Conservation (phyloP, 2,329 filamentous ascomycete species). For the Zymoseptoria brevis region DNA sequence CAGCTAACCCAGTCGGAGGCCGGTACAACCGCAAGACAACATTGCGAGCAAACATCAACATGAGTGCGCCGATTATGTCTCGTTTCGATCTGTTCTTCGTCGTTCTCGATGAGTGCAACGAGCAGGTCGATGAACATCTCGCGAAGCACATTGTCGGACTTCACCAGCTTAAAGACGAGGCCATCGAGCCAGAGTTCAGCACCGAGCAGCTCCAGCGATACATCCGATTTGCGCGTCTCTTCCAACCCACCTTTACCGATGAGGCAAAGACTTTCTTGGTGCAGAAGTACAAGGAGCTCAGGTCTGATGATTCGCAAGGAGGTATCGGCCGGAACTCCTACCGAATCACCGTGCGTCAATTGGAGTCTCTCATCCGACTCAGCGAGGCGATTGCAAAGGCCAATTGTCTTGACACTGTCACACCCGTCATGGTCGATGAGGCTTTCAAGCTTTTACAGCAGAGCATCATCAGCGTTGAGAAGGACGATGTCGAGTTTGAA, state of each 20-base stretch:
- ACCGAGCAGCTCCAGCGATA: slow-evolving; percentile 96
- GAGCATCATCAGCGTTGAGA: slow-evolving; percentile 95
- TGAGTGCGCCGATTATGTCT: slow-evolving; percentile 98
- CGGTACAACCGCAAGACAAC: slow-evolving; percentile 97
- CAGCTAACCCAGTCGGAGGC: slow-evolving; percentile 90
- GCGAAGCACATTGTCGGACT: slow-evolving; percentile 92
- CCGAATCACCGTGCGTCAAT: slow-evolving; percentile 90
- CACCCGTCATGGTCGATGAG: slow-evolving; percentile 76
- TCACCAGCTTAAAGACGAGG: slow-evolving; percentile 85
- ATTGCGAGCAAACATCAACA: slow-evolving; percentile 90
- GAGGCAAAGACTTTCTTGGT: slow-evolving; percentile 82
- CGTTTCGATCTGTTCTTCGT: slow-evolving; percentile 99
- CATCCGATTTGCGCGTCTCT: slow-evolving; percentile 91
- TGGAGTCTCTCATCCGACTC: slow-evolving; percentile 91
- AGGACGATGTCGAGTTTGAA: slow-evolving; percentile 92
- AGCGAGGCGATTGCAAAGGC: slow-evolving; percentile 98
- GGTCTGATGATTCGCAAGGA: slow-evolving; percentile 86
- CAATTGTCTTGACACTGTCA: slow-evolving; percentile 89
- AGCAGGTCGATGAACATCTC: slow-evolving; percentile 79
- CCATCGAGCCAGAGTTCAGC: slow-evolving; percentile 85
- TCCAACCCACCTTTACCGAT: slow-evolving; percentile 83
- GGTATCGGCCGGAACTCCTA: slow-evolving; percentile 93
- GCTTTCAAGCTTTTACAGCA: slow-evolving; percentile 86
- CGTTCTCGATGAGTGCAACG: slow-evolving; percentile 92
- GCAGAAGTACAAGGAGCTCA: slow-evolving; percentile 88